Base-by-base conservation (phyloP, 2,329 filamentous ascomycete species). In the Fusarium sp. region DNA sequence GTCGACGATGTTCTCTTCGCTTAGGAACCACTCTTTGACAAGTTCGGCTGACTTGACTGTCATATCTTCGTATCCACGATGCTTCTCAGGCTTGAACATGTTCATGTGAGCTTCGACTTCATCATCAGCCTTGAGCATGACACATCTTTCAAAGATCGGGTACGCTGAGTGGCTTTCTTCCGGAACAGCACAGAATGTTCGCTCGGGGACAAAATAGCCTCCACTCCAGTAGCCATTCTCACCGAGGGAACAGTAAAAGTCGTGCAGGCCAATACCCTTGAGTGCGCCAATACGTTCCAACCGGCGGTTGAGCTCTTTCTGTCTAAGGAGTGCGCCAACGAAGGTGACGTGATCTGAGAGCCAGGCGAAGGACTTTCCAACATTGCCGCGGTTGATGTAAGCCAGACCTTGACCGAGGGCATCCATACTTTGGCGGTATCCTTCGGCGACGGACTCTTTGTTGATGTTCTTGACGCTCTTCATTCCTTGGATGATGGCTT, bases 321-420 rank as follows among this genome's bases (percentile, higher is more conserved):
- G 89, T 56, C 92, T 90, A 71, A 94, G 87, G 4, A 97, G 85
- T 47, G 92, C 91, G 0, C 93, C 93, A 2, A 97, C 91, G 75
- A 97, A 97, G 38, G 93, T 92, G 54, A 97, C 88, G 79, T 97
- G 94, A 18, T 91, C 92, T 0, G 91, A 90, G 6, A 95, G 88
- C 90, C 93, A 97, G 20, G 86, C 87, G 71, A 93, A 91, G 2
- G 93, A 92, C 58, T 89, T 86, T 4, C 90, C 90, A 4, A 89
- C 86, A 44, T 86, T 88, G 16, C 86, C 86, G 9, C 85, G 81
- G 75, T 88, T 88, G 76, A 89, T 82, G 68, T 89, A 88, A 14
- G 86, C 86, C 11, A 88, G 80, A 3, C 85, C 86, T 65, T 88
- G 85, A 15, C 84, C 85, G 25, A 87, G 78, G 4, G 83, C 80